Evolutionary conservation across 2,329 filamentous ascomycete species (phyloP), one percentile per base, ranked within the genome.

Genomic region (Calonectria ilicicola): DNA sequence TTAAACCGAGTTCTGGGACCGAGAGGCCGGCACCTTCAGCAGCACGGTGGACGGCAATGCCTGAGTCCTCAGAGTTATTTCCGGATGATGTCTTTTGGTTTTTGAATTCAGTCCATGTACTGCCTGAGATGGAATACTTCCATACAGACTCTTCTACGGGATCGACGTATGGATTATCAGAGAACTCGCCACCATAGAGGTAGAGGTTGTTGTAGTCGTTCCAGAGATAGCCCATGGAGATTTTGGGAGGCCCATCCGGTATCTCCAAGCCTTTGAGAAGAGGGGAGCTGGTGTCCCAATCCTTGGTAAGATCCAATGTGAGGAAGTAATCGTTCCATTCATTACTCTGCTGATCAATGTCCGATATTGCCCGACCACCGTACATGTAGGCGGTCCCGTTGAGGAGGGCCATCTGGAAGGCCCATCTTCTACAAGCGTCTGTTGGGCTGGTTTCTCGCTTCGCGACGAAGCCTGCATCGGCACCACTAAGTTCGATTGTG

Each of bases 251-350:
- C 0, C 93, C 94, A 12, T 89, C 90, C 1, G 93, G 93, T 73
- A 88, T 87, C 23, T 91, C 85, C 14, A 94, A 86, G 2, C 91
- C 92, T 1, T 85, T 89, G 17, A 95, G 78, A 2, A 90, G 85
- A 12, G 94, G 93, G 0, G 89, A 90, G 26, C 86, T 88, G 51
- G 91, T 91, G 74, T 92, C 88, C 93, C 93, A 96, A n/a, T 91
- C 91, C 74, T 90, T 91, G 4, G 91, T 94, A 9, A 95, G 87
- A 77, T 95, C 92, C n/a, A 95, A 83, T 0, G 89, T 89, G 29
- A 95, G 83, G 77, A 96, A 93, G 81, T 95, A 87, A 78, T 95
- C 95, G 77, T 93, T 95, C 93, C 93, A 95, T 1, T 91, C 93
- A 79, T 94, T 85, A 7, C 85, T 83, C 1, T 84, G 87, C 78